Conservation (phyloP, 192 early-diverging fungal species). For the Phlyctochytrium planicorne region DNA sequence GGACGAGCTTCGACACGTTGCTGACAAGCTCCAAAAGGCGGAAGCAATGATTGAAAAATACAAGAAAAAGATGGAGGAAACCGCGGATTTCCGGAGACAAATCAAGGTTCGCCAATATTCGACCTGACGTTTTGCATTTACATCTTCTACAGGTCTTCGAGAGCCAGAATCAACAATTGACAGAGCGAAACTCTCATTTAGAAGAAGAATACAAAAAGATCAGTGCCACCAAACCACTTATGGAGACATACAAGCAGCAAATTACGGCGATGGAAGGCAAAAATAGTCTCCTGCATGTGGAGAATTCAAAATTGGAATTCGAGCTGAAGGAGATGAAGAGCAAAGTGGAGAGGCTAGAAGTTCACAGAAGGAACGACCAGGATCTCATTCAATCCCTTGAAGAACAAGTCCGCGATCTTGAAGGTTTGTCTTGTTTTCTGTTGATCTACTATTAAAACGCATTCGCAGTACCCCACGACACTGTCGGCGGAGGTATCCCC, state of each 20-base stretch:
- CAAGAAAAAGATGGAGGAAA: slow-evolving; percentile 92
- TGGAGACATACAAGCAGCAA: slow-evolving; percentile 87
- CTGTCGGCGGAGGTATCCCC: slow-evolving; percentile 12
- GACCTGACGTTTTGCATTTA: neutral
- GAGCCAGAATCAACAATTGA: slow-evolving; percentile 68
- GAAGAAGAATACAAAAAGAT: slow-evolving; percentile 90
- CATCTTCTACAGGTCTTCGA: slow-evolving; percentile 54
- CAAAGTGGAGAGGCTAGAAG: slow-evolving; percentile 63
- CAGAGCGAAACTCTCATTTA: slow-evolving; percentile 70
- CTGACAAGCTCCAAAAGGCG: slow-evolving; percentile 89
- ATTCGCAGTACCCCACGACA: no score
- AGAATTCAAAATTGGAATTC: slow-evolving; percentile 72
- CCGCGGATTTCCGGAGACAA: slow-evolving; percentile 73
- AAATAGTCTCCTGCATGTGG: slow-evolving; percentile 62
- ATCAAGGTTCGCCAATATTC: slow-evolving; percentile 65
- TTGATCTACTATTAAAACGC: neutral
- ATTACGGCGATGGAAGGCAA: slow-evolving; percentile 71
- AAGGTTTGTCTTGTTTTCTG: slow-evolving; percentile 42
- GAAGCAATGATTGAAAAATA: slow-evolving; percentile 96
- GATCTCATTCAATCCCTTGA: slow-evolving; percentile 79
- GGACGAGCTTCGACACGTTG: slow-evolving; percentile 85
- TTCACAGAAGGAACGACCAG: slow-evolving; percentile 62
- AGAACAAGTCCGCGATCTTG: slow-evolving; percentile 78
- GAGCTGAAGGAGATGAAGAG: slow-evolving; percentile 60
- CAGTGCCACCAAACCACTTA: slow-evolving; percentile 70